Evolutionary conservation across 805 yeast genomes (phyloP).

Genomic region (Candida tallmaniae): DNA sequence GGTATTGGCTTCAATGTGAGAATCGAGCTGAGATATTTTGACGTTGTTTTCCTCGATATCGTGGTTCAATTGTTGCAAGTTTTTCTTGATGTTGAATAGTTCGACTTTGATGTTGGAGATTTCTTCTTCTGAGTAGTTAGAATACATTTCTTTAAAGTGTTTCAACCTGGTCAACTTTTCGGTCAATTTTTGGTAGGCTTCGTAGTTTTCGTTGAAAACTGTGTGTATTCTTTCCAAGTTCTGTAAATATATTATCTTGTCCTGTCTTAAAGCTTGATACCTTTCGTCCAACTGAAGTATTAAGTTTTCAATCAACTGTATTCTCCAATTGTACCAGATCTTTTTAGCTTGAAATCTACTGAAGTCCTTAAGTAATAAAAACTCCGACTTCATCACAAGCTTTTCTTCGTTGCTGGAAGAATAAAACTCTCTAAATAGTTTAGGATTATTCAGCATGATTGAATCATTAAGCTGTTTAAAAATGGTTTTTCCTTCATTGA

Average conservation of each 20-base stretch:
- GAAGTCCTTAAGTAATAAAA: conserved; percentile 46
- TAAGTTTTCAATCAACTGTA: conserved; percentile 45
- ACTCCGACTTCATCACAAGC: conserved; percentile 41
- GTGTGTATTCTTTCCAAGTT: conserved; percentile 8
- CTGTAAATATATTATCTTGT: conserved; percentile 5
- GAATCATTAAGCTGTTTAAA: conserved; percentile 47
- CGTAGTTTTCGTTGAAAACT: conserved; percentile 8
- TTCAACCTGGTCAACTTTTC: conserved; percentile 15
- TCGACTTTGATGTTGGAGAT: conserved; percentile 8
- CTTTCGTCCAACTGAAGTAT: conserved; percentile 23
- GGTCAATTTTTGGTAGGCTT: conserved; percentile 9
- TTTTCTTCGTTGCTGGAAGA: conserved; percentile 34
- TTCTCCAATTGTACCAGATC: conserved; percentile 63
- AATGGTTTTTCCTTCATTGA: conserved; percentile 43
- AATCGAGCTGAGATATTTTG: conserved; percentile 1
- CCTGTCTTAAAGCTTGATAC: conserved; percentile 6
- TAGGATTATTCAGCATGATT: conserved; percentile 43
- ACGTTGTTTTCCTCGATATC: conserved; percentile 2
- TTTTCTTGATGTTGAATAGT: conserved; percentile 7
- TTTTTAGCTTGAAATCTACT: conserved; percentile 50
- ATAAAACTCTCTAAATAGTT: conserved; percentile 46
- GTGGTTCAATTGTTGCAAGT: conserved; percentile 13
- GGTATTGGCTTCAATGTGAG: background rate
- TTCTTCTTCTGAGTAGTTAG: conserved; percentile 8
- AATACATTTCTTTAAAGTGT: conserved; percentile 11